These are phyloP conservation scores for Colletotrichum godetiae DNA, from an alignment of 2,329 filamentous ascomycete species.

Conservation along the genomic window DNA sequence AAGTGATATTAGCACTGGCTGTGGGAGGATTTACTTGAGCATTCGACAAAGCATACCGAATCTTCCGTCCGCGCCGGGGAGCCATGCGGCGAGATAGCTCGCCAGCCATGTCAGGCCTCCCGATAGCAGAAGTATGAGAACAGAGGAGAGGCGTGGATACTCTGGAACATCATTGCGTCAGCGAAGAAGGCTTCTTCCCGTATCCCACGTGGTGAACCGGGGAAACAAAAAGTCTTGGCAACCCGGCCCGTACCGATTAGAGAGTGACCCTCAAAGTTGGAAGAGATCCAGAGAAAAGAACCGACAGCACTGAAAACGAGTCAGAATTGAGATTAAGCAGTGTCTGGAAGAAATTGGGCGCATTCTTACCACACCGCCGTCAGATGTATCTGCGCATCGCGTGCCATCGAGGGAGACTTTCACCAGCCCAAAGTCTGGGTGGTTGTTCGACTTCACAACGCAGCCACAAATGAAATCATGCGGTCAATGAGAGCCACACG, in stretches of 20 bases:
- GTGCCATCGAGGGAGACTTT: slow-evolving; percentile 40
- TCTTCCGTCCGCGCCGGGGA: slow-evolving; percentile 59
- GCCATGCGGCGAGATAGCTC: slow-evolving; percentile 57
- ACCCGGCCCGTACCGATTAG: slow-evolving; percentile 54
- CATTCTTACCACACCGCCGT: slow-evolving; percentile 48
- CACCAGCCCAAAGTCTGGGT: not conserved
- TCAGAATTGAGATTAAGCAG: not conserved
- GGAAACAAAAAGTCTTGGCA: not conserved
- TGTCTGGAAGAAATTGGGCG: not conserved
- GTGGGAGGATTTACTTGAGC: too few relatives aligned
- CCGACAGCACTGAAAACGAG: slow-evolving; percentile 51
- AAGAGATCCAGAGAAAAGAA: slow-evolving; percentile 61
- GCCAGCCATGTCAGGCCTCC: slow-evolving; percentile 53
- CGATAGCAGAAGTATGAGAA: slow-evolving; percentile 59
- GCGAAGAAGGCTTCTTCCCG: not conserved
- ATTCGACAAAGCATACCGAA: slow-evolving; percentile 47
- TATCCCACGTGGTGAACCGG: not conserved
- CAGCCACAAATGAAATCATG: not conserved
- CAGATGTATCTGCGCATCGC: slow-evolving; percentile 46
- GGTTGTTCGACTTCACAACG: not conserved
- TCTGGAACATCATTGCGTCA: slow-evolving; percentile 46
- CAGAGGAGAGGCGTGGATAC: slow-evolving; percentile 59
- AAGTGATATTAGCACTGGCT: not conserved
- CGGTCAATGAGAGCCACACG: not conserved
- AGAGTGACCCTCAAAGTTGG: slow-evolving; percentile 59